Base-by-base conservation (phyloP, 805 yeast species). In the Spathaspora boniae region DNA sequence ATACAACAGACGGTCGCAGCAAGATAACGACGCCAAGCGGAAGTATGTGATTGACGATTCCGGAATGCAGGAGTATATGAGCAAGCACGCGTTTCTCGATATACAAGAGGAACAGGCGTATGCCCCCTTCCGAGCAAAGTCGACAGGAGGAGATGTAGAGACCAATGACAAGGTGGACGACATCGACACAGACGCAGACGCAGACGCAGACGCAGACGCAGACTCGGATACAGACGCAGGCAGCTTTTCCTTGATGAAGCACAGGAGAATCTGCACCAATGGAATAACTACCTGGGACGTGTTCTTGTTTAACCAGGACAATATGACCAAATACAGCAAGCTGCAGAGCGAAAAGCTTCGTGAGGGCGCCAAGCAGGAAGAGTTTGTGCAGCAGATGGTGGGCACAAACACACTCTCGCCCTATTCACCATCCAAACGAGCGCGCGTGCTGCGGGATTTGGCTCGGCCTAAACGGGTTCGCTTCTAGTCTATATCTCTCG, bases 31-130 rank as follows among this genome's bases (percentile, higher is more conserved):
- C 17, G 25, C 36, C 1, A 39, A 44, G 7, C 51, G 48, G 23
- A 54, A 51, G 26, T 72, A 71, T 31, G 69, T 78, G 29, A 77
- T 78, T 30, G 85, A 80, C 46, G 80, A 80, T 59, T 47, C 56
- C 0, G 79, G 76, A 8, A 78, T 80, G 67, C 78, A 74, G 45
- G 66, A 76, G 12, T 78, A 65, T 44, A 70, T 80, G 12, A 58
- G 75, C 44, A 54, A 59, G 34, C 78, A 76, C 45, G 56, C 65
- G 19, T 80, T 80, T 45, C 49, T 78, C 36, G 49, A 51, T 7
- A 45, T 46, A 2, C 33, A 44, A 6, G 30, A 37, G n/a, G 63
- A 58, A 37, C 11, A 21, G 4, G 76, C 70, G 44, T 70, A 56
- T 44, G 50, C 58, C 19, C 60, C 61, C 2, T 61, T 71, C 33